phyloP scores from a whole-genome alignment of 306 rosid species.

The Quercus parvula region DNA sequence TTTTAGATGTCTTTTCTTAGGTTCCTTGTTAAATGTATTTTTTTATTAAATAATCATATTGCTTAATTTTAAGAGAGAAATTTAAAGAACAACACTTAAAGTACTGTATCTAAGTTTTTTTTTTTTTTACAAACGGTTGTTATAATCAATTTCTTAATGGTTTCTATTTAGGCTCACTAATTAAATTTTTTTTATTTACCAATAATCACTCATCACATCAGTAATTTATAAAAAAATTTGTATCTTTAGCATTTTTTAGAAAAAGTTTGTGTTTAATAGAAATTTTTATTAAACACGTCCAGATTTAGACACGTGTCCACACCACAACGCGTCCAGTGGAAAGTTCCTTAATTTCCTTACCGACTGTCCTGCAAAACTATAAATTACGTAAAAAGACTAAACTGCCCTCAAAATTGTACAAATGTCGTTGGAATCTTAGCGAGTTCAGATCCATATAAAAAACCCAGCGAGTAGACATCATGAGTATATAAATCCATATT shows the following conservation, averaged over 20 bases:
- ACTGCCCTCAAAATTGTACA: no score
- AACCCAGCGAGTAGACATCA: background rate
- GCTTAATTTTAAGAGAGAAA: accelerated
- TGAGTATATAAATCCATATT: background rate
- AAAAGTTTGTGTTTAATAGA: no score
- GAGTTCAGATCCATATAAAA: no score
- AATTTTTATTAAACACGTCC: no score
- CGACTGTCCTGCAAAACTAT: no score
- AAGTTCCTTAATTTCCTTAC: no score
- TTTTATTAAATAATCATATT: accelerated
- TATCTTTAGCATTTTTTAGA: accelerated
- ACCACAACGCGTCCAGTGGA: no score
- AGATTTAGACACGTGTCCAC: no score
- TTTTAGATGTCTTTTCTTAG: accelerated
- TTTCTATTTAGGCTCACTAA: accelerated
- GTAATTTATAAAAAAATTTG: accelerated
- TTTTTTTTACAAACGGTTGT: accelerated
- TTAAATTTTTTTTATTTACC: no score
- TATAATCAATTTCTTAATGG: accelerated
- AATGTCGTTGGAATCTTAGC: no score
- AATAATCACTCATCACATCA: accelerated
- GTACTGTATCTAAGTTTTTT: accelerated
- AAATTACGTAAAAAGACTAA: no score
- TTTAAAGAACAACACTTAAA: accelerated
- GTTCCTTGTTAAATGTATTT: accelerated